Evolutionary conservation across 2,329 filamentous ascomycete species (phyloP).

Genomic region (Stromatinia cepivora): DNA sequence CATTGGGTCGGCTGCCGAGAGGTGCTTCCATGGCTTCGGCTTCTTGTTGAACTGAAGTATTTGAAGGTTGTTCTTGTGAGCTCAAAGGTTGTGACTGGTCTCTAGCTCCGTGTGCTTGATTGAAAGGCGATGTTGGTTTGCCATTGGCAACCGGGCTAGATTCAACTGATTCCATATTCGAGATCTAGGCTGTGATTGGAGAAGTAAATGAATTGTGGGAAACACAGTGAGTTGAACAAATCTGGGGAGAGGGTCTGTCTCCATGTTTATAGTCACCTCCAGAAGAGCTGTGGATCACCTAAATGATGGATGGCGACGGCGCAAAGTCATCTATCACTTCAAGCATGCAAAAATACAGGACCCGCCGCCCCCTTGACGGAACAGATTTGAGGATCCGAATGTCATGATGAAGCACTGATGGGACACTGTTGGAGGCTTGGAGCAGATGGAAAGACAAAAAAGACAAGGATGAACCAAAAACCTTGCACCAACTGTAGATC

Average conservation of each 20-base stretch:
- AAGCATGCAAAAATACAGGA: conserved; percentile 1
- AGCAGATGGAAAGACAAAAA: background rate
- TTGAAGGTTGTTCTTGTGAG: background rate
- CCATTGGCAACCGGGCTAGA: background rate
- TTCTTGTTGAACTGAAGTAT: background rate
- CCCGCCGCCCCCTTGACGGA: conserved; percentile 2
- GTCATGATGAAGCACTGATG: background rate
- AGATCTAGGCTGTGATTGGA: background rate
- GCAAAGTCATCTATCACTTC: conserved; percentile 17
- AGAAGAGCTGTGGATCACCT: conserved; percentile 8
- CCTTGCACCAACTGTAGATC: conserved; percentile 9
- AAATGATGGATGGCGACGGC: background rate
- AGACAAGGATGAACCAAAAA: conserved; percentile 6
- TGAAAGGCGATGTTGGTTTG: background rate
- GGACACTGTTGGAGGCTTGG: no score
- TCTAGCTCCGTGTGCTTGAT: background rate
- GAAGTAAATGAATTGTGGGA: background rate
- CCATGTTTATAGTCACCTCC: conserved; percentile 14
- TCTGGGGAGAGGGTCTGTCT: conserved; percentile 6
- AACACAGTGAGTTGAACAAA: background rate
- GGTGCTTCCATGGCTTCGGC: background rate
- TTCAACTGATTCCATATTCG: conserved; percentile 3
- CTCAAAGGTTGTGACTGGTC: conserved; percentile 1
- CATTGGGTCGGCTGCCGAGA: background rate
- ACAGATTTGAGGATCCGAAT: conserved; percentile 3